These are phyloP conservation scores for Thalassiosira delicatula DNA, from an alignment of 352 stramenopile species.

Conservation along the genomic window DNA sequence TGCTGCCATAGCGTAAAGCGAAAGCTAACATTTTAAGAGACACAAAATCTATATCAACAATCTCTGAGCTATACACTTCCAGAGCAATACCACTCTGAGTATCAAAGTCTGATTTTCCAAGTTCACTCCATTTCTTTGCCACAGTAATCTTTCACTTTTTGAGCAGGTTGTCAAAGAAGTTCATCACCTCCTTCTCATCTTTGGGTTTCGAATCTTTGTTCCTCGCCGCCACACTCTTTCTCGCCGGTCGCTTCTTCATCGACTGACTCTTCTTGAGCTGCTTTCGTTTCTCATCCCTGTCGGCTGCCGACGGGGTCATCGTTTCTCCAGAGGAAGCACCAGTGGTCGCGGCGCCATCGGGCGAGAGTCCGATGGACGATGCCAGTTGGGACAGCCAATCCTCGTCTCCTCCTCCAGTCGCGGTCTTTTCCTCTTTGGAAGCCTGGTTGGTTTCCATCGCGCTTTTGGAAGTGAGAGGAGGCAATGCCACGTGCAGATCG, in stretches of 20 bases:
- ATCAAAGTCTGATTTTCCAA: too few relatives aligned
- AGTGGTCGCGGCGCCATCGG: neutral
- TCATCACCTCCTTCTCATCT: conserved; percentile 54
- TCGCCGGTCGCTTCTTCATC: too few relatives aligned
- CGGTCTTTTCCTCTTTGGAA: neutral
- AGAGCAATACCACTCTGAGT: too few relatives aligned
- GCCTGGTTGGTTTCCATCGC: neutral
- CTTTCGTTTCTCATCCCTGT: neutral
- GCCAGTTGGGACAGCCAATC: conserved; percentile 52
- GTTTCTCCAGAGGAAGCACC: neutral
- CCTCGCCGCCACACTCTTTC: conserved; percentile 15
- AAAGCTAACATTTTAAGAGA: conserved; percentile 19
- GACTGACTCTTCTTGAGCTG: too few relatives aligned
- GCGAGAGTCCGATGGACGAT: conserved; percentile 44
- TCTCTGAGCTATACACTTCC: too few relatives aligned
- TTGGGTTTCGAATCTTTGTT: conserved; percentile 53
- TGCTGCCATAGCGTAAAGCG: neutral
- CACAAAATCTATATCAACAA: too few relatives aligned
- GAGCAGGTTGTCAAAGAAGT: conserved; percentile 59
- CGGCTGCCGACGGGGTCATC: neutral
- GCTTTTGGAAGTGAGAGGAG: conserved; percentile 2
- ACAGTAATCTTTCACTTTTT: conserved; percentile 61
- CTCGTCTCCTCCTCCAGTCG: conserved; percentile 31
- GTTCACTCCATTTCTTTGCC: too few relatives aligned
- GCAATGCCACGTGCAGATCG: conserved; percentile 74